Conservation (phyloP, 2,329 filamentous ascomycete genomes). For the Ophiostoma novo-ulmi region DNA sequence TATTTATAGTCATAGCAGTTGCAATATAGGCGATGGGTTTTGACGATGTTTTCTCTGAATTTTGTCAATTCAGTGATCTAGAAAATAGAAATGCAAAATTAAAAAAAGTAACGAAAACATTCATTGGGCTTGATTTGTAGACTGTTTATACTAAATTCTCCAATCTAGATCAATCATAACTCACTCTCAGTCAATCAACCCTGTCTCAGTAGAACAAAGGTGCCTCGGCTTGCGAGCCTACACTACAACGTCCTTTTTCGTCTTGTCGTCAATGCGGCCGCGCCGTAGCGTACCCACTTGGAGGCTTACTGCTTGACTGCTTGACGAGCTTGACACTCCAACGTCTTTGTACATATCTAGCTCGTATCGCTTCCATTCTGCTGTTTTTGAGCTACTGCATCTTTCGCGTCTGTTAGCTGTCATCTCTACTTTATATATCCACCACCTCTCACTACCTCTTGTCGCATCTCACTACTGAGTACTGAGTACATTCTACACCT, state of each 20-base stretch:
- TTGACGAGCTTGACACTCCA: neutral
- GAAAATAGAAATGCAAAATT: too few species aligned
- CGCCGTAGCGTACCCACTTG: conserved; percentile 7
- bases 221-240: conserved; percentile 11
- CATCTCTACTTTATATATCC: neutral
- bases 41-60: neutral
- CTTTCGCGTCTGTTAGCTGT: neutral
- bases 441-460: neutral
- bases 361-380: neutral
- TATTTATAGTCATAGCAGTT: neutral
- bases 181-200: neutral
- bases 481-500: neutral
- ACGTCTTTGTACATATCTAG: neutral
- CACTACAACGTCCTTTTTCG: neutral
- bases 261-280: conserved; percentile 4
- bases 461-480: neutral
- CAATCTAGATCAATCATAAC: too few species aligned
- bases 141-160: too few species aligned
- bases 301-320: neutral
- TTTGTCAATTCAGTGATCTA: neutral
- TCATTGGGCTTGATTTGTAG: too few species aligned
- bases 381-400: neutral
- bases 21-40: neutral
- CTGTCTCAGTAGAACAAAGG: neutral
- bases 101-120: too few species aligned